phyloP scores from a whole-genome alignment of 345 rosid genomes.

The Populus deltoides region DNA sequence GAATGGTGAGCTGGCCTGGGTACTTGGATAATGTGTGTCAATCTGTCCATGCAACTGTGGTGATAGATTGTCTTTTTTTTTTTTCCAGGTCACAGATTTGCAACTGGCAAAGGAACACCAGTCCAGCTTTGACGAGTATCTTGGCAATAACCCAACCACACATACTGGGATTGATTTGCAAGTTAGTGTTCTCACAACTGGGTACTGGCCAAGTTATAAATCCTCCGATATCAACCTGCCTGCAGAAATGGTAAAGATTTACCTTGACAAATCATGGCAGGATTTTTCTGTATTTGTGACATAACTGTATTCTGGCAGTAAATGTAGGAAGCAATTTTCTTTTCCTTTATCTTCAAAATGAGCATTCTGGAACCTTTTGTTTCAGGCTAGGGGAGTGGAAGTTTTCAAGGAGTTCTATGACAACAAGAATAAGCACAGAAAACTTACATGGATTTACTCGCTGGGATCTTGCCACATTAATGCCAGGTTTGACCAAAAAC shows the following conservation, averaged over 20 bases:
- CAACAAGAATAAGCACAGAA: conserved; percentile 57
- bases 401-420: conserved; percentile 64
- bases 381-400: conserved; percentile 68
- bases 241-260: conserved; percentile 60
- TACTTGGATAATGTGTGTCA: background rate
- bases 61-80: background rate
- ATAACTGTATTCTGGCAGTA: background rate
- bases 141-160: conserved; percentile 44
- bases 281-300: background rate
- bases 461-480: conserved; percentile 56
- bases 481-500: conserved; percentile 64
- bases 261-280: background rate
- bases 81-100: conserved; percentile 68
- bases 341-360: background rate
- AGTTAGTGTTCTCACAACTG: conserved; percentile 83
- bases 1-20: conserved; percentile 52
- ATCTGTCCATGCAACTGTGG: background rate
- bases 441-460: conserved; percentile 71
- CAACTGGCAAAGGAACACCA: conserved; percentile 87
- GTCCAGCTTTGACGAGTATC: conserved; percentile 64
- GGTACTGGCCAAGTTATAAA: conserved; percentile 91
- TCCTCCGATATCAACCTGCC: conserved; percentile 80
- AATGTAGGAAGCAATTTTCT: background rate
- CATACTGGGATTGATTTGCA: conserved; percentile 77
- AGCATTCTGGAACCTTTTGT: conserved; percentile 1